These are phyloP conservation scores for Moesziomyces sp. DNA, from an alignment of 1,284 basidiomycete genomes.

Conservation along the genomic window DNA sequence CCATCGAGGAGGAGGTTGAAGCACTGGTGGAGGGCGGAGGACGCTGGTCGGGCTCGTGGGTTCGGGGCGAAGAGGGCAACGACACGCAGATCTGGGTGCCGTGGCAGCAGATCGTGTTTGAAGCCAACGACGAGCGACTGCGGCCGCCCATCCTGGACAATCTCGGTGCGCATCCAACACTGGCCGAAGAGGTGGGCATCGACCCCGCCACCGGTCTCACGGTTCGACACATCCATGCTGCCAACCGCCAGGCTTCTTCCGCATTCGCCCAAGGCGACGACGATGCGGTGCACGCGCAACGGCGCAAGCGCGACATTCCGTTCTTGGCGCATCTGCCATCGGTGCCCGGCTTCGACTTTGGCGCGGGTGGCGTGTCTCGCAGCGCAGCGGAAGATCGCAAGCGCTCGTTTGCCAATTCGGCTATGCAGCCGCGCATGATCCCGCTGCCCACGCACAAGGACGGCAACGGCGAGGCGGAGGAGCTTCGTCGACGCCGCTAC, in stretches of 20 bases:
- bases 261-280: conserved; percentile 12
- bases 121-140: conserved; percentile 62
- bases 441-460: conserved; percentile 54
- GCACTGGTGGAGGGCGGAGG: conserved; percentile 86
- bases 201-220: conserved; percentile 49
- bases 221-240: conserved; percentile 68
- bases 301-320: conserved; percentile 34
- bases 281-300: conserved; percentile 4
- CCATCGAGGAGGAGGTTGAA: conserved; percentile 81
- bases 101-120: conserved; percentile 65
- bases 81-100: conserved; percentile 53
- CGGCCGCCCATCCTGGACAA: conserved; percentile 7
- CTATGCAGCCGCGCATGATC: conserved; percentile 44
- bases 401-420: conserved; percentile 33
- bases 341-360: conserved; percentile 49
- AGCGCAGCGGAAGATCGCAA: conserved; percentile 37
- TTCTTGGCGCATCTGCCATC: conserved; percentile 69
- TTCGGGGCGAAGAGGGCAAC: conserved; percentile 50
- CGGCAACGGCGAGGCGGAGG: conserved; percentile 52
- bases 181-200: conserved; percentile 47
- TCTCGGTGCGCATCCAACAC: conserved; percentile 16
- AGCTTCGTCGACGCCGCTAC: conserved; percentile 72
- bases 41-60: conserved; percentile 72
- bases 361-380: conserved; percentile 40
- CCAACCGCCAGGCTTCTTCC: conserved; percentile 1